Evolutionary conservation across 495 filamentous ascomycete genomes (phyloP), one percentile per base, ranked within the genome.

Genomic region (Neurospora sp.): DNA sequence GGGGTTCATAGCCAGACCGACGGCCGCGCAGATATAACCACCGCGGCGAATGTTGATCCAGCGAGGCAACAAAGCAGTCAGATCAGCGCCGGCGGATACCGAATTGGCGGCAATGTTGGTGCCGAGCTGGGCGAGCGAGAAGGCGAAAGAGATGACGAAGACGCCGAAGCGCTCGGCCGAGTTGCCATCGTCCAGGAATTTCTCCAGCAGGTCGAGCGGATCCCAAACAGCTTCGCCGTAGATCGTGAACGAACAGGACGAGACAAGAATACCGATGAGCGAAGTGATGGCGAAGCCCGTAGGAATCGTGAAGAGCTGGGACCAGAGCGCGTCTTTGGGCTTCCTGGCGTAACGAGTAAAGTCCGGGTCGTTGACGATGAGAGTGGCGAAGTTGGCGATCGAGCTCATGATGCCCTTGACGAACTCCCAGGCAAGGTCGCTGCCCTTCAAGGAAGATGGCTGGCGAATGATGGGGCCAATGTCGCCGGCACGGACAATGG

Each of bases 91-190:
- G 39, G 93, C 92, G 11, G 92, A 95, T 70, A 97, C 91, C 1
- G 90, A 93, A 82, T 98, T 98, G 73, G 94, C 94, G 4, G 94
- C 92, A 75, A 97, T 97, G 76, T 98, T 98, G 53, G 94, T 97
- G 68, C 94, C 94, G 18, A 97, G 83, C 80, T 97, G 94, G 16
- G 94, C 94, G 14, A 98, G 86, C 5, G 91, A 86, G 79, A 97
- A 97, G 7, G 93, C 93, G 27, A 87, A 78, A 0, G 93, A 83
- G 75, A 97, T 96, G 73, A 97, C 85, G 79, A 97, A 98, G 74
- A 97, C 93, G 44, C 93, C 94, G 73, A 94, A 93, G 38, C 94
- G 91, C 77, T 94, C 90, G 9, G 82, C 89, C 18, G 90, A 89
- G 70, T 90, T 90, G 41, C 92, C 92, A 39, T 94, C 89, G 59